Conservation (phyloP, 1,284 basidiomycete genomes). For the Bondarzewia mesenterica region DNA sequence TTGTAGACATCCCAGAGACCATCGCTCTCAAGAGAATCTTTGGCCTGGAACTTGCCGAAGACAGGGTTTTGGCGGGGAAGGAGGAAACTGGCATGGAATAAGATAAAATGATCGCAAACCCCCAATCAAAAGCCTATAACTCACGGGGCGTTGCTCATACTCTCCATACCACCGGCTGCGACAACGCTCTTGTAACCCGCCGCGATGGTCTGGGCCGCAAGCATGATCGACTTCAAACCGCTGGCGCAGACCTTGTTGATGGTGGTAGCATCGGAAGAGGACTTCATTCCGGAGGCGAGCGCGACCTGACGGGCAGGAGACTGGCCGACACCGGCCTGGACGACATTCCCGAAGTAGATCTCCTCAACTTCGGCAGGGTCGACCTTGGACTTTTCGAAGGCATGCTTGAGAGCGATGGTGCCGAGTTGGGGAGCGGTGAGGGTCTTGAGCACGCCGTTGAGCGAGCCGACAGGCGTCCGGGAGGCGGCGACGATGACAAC, state of each 20-base stretch:
- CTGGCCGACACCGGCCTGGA: slow-evolving; percentile 94
- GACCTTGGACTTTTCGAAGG: slow-evolving; percentile 75
- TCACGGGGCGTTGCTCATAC: slow-evolving; percentile 94
- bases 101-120: neutral
- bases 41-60: slow-evolving; percentile 86
- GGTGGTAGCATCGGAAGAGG: slow-evolving; percentile 91
- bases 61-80: slow-evolving; percentile 80
- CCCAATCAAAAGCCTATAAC: slow-evolving; percentile 20
- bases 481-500: slow-evolving; percentile 94
- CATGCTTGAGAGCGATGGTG: slow-evolving; percentile 82
- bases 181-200: slow-evolving; percentile 83
- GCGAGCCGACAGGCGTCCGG: slow-evolving; percentile 90
- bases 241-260: slow-evolving; percentile 99
- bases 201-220: slow-evolving; percentile 87
- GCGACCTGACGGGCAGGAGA: slow-evolving; percentile 94
- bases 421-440: slow-evolving; percentile 92
- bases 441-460: slow-evolving; percentile 85
- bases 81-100: slow-evolving; percentile 63
- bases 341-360: slow-evolving; percentile 94
- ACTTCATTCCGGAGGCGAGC: slow-evolving; percentile 76
- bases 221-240: slow-evolving; percentile 91
- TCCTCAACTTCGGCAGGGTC: slow-evolving; percentile 84
- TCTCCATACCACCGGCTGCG: slow-evolving; percentile 94
- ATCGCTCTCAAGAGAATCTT: slow-evolving; percentile 87
- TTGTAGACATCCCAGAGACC: slow-evolving; percentile 97